Conservation (phyloP, 768 basidiomycete species). For the Termitomyces sp. region DNA sequence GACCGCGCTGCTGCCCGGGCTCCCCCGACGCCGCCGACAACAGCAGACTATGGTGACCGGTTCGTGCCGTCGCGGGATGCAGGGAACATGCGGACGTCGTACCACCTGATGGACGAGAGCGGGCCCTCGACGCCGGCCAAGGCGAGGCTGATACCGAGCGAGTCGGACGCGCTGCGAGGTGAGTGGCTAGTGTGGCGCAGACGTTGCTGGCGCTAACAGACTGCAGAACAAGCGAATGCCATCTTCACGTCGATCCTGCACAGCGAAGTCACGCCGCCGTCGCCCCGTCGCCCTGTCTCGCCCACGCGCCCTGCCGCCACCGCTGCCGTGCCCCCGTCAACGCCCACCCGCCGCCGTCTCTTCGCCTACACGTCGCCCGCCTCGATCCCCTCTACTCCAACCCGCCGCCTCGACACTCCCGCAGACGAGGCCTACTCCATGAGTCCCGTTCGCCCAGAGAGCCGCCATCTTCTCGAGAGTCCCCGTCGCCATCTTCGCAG, state of each 20-base stretch:
- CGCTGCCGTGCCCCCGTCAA: conserved; percentile 38
- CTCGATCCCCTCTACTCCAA: conserved; percentile 54
- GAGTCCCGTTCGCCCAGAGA: conserved; percentile 83
- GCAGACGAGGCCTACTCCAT: conserved; percentile 87
- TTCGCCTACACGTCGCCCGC: conserved; percentile 64
- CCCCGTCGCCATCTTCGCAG: conserved; percentile 76
- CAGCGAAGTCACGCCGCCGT: conserved; percentile 71
- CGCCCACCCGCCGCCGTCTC: conserved; percentile 54
- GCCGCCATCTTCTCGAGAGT: conserved; percentile 76
- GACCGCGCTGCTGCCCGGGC: conserved; percentile 23
- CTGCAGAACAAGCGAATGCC: conserved; percentile 76
- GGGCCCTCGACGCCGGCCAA: conserved; percentile 58
- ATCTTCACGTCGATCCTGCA: conserved; percentile 76
- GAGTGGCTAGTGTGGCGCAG: conserved; percentile 6
- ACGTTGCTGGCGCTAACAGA: not conserved
- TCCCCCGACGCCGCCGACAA: not conserved
- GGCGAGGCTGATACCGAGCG: conserved; percentile 58
- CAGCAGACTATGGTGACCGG: conserved; percentile 48
- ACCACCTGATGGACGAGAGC: conserved; percentile 57
- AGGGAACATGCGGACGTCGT: conserved; percentile 62
- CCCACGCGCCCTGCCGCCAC: conserved; percentile 40
- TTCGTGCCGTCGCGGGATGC: conserved; percentile 66
- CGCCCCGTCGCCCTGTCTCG: conserved; percentile 57
- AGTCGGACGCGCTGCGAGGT: conserved; percentile 78
- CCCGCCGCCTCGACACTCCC: conserved; percentile 69